Percentiles rank a stretch among this genome's conserved stretches.
Evolutionary conservation across 2,329 filamentous ascomycete genomes (phyloP).

Genomic region (Botrytis galanthina): DNA sequence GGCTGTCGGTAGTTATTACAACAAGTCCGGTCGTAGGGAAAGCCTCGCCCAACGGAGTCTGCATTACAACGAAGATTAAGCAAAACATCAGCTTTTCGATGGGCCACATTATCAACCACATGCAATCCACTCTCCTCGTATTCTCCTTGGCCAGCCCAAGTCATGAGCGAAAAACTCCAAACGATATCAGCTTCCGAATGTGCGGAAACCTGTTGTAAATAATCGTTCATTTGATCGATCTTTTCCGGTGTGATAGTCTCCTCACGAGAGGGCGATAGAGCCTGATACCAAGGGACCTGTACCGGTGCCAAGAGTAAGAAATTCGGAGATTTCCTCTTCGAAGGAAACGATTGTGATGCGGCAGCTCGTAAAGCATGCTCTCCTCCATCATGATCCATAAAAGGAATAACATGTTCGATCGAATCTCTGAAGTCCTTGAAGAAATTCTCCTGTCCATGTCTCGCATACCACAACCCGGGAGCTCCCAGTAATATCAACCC

Average conservation of each 20-base stretch:
- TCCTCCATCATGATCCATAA: conserved; percentile 39
- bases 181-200: conserved; percentile 46
- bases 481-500: conserved; percentile 52
- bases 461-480: conserved; percentile 54
- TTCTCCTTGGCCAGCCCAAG: conserved; percentile 38
- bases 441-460: conserved; percentile 48
- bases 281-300: conserved; percentile 38
- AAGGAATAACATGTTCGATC: conserved; percentile 47
- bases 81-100: conserved; percentile 50
- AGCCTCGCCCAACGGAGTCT: conserved; percentile 41
- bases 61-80: conserved; percentile 53
- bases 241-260: conserved; percentile 48
- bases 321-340: conserved; percentile 29
- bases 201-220: conserved; percentile 45
- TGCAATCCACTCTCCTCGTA: conserved; percentile 51
- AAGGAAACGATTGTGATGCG: conserved; percentile 30
- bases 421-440: conserved; percentile 47
- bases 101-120: conserved; percentile 46
- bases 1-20: conserved; percentile 47
- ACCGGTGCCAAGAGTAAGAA: conserved; percentile 37
- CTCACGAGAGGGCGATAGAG: conserved; percentile 37
- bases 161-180: conserved; percentile 53
- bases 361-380: conserved; percentile 17
- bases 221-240: conserved; percentile 52
- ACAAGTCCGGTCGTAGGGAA: conserved; percentile 51